Evolutionary conservation across 306 rosid species (phyloP).

Genomic region (Citrullus amarus): DNA sequence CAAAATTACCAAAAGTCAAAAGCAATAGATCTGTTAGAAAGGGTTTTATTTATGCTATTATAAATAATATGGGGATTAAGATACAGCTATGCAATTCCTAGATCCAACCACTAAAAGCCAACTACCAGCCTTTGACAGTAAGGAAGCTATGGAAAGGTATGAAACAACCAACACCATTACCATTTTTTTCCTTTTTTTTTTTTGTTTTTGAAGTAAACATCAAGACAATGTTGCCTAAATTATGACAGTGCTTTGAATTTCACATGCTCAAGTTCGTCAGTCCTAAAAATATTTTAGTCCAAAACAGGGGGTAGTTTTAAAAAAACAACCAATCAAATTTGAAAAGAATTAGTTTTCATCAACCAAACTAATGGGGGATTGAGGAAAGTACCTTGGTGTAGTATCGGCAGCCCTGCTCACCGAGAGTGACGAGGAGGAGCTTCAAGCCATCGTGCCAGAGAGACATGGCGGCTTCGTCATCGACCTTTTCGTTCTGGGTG

Average conservation of each 20-base stretch:
- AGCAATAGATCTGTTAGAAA: neutral
- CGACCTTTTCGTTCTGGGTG: slow-evolving; percentile 52
- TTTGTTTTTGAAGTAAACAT: neutral
- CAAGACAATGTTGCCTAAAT: neutral
- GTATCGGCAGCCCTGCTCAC: slow-evolving; percentile 80
- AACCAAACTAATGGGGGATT: neutral
- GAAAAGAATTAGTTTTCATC: neutral
- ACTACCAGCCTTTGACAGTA: neutral
- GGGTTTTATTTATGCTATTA: neutral
- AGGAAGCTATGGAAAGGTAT: neutral
- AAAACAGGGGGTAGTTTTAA: neutral
- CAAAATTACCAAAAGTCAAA: neutral
- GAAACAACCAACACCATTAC: neutral
- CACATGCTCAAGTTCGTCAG: neutral
- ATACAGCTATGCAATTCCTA: neutral
- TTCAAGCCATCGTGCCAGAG: slow-evolving; percentile 75
- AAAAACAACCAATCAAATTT: neutral
- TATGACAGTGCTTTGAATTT: neutral
- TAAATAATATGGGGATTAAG: neutral
- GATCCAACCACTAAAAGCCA: slow-evolving; percentile 2
- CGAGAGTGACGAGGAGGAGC: slow-evolving; percentile 88
- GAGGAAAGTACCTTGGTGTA: slow-evolving; percentile 59
- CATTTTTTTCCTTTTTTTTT: neutral
- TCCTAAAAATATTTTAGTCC: neutral
- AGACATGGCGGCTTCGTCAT: slow-evolving; percentile 64